Evolutionary conservation across 106 monocot genomes (phyloP), one percentile per base, ranked within the genome.

Genomic region (Iris macrosiphon): DNA sequence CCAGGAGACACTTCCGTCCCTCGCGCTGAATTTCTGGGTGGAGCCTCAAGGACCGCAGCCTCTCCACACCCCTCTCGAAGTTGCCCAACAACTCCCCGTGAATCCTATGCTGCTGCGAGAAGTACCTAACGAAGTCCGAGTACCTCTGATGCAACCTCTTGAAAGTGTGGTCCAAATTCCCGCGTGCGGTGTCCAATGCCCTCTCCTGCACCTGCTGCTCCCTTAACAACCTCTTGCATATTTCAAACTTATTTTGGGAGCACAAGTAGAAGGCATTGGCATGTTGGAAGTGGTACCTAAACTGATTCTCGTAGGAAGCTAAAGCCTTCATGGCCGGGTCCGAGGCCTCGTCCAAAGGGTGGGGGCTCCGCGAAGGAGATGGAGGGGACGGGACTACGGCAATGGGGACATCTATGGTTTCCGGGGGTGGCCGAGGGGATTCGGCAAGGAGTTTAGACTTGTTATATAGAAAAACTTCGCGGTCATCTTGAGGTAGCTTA

Each of bases 271-370:
- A 48, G 0, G 73, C 67, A 52, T 87, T 79, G 4, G 78, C 91
- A 6, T 64, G 39, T 52, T 87, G 90, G 67, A 87, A 99, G 43
- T 99, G 98, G 58, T 77, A 71, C 24, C 87, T 31, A 48, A 99
- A 99, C 64, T 76, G 59, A 33, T 66, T 79, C 65, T 99, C 98
- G 6, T 99, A 99, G 4, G 80, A 84, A 12, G 84, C 81, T 34
- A 99, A 53, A 8, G 98, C 98, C 70, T 78, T 87, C 20, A 99
- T 43, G 30, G 98, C 98, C 20, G 98, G 98, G 52, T 99, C 91
- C 1, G 83, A 31, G 4, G 79, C 76, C 19, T 73, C 70, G 15
- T 92, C 87, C 18, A 99, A 53, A 15, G 87, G 77, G 18, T 85
- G 98, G 8, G 78, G 44, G n/a, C 45, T 64, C 47, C 59, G 52